Evolutionary conservation across 139 green algal species (phyloP).

Genomic region (Chlamydomonas applanata): DNA sequence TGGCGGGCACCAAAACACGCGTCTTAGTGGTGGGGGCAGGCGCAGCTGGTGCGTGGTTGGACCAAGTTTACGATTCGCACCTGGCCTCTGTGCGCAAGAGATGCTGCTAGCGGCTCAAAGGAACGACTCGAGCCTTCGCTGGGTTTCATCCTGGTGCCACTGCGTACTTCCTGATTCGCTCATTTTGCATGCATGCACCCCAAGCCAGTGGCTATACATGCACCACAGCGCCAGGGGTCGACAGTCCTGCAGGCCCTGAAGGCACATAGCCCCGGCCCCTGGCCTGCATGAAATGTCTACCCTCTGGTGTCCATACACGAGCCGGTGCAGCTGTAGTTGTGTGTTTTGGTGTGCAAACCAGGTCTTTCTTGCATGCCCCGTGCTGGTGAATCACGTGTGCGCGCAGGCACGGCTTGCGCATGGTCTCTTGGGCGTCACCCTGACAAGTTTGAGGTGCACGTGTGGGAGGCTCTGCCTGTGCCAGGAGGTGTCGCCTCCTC

Average conservation of each 20-base stretch:
- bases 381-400: too few relatives aligned
- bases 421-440: slow-evolving; percentile 59
- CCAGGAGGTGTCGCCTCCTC: slow-evolving; percentile 57
- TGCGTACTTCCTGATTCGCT: too few relatives aligned
- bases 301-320: background rate
- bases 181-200: too few relatives aligned
- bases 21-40: slow-evolving; percentile 58
- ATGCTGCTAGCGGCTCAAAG: too few relatives aligned
- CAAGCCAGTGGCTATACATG: too few relatives aligned
- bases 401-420: slow-evolving; percentile 61
- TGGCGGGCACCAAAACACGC: slow-evolving; percentile 24
- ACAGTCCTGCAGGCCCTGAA: too few relatives aligned
- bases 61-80: background rate
- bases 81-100: background rate
- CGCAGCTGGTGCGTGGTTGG: slow-evolving; percentile 44
- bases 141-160: too few relatives aligned
- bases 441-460: slow-evolving; percentile 57
- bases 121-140: too few relatives aligned
- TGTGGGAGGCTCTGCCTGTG: slow-evolving; percentile 58
- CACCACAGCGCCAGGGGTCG: too few relatives aligned
- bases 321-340: too few relatives aligned
- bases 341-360: too few relatives aligned
- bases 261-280: background rate
- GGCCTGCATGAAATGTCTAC: background rate
- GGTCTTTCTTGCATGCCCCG: too few relatives aligned